These are phyloP conservation scores for Tylopilus intermedius DNA, from an alignment of 768 basidiomycete genomes.

Conservation along the genomic window DNA sequence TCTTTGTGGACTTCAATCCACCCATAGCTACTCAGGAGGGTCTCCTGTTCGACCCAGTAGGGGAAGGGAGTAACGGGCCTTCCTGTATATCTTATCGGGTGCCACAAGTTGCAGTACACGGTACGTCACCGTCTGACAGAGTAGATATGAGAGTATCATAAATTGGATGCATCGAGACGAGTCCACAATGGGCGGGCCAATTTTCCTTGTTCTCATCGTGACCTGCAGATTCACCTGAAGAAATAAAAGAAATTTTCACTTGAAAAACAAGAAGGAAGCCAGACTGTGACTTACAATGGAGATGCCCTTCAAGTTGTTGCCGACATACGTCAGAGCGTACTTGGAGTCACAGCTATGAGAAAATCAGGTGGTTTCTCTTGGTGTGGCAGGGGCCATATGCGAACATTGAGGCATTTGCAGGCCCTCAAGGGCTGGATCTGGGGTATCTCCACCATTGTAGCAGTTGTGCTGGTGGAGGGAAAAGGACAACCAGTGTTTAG, in stretches of 20 bases:
- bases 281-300: conserved; percentile 45
- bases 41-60: conserved; percentile 73
- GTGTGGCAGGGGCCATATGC: conserved; percentile 39
- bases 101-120: conserved; percentile 61
- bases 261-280: not conserved
- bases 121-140: conserved; percentile 62
- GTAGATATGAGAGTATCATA: conserved; percentile 62
- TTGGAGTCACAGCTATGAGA: conserved; percentile 32
- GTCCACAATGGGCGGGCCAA: conserved; percentile 38
- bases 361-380: conserved; percentile 31
- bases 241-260: conserved; percentile 5
- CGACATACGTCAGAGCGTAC: conserved; percentile 56
- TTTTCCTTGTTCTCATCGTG: conserved; percentile 59
- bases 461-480: conserved; percentile 15
- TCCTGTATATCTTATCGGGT: conserved; percentile 55
- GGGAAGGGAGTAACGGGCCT: conserved; percentile 62
- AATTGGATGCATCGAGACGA: conserved; percentile 52
- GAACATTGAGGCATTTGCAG: conserved; percentile 71
- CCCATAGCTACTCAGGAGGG: conserved; percentile 60
- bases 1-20: conserved; percentile 69
- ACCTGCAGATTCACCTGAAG: conserved; percentile 63
- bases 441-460: conserved; percentile 22
- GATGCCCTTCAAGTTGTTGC: conserved; percentile 64
- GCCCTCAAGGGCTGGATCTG: conserved; percentile 35
- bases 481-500: conserved; percentile 24